Base-by-base conservation (phyloP, 1,139 yeast species). In the Meyerozyma smithsonii region DNA sequence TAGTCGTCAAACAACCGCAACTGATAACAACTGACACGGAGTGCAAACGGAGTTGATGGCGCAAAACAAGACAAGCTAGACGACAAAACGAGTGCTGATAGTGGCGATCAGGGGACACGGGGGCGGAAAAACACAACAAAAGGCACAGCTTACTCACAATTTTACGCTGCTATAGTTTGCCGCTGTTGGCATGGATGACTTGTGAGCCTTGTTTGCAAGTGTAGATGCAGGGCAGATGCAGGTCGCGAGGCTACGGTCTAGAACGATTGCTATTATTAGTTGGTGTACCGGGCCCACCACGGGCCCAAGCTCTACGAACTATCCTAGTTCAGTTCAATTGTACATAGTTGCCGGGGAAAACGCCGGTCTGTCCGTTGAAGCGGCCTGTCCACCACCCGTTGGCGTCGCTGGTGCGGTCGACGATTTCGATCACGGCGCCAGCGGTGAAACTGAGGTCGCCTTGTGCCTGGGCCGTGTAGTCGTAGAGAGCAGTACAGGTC, bases 301-400 rank as follows among this genome's bases (percentile, higher is more conserved):
- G n/a, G 14, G 8, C 16, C 30, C 15, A 4, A 15, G n/a, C 17
- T 12, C 11, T 23, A 11, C 10, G 12, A 23, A 8, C n/a, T 8
- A 16, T 12, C 14, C 16, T 4, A 11, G 16, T 20, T 36, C 48
- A 60, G 51, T 77, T 77, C 46, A 85, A 62, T 58, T 85, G 90
- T 26, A 92, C 97, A 56, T 92, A 92, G 60, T 90, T 92, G 12
- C 97, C 97, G 4, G 98, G 98, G 70, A 92, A 92, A 6, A 82
- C 86, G 40, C 98, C 98, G 41, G 82, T 81, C 46, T 74, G 83
- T 8, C 97, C 97, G 53, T 89, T 87, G 50, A 77, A 69, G 40
- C 73, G 69, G n/a, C 98, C 98, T 1, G 96, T 87, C 98, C 98
- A 92, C 98, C 98, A 92, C 3, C 96, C 97, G 54, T 88, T 88